Evolutionary conservation across 768 basidiomycete species (phyloP).

Genomic region (Dictyophora rubrovolvata): DNA sequence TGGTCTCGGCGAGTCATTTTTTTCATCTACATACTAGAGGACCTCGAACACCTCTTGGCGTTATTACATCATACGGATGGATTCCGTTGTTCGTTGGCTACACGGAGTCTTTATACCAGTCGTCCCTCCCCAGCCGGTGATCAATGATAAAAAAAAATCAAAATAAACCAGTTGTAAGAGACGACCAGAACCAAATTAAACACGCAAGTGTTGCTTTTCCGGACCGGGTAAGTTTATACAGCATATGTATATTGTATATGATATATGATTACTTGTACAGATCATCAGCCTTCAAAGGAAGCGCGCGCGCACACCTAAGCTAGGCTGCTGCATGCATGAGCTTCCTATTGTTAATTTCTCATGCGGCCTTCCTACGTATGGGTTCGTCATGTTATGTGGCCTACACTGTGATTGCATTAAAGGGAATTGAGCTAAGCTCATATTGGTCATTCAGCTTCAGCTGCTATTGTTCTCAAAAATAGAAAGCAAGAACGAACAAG

Average conservation of each 20-base stretch:
- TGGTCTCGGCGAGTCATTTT: background rate
- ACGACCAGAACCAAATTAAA: too few species aligned
- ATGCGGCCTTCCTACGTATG: background rate
- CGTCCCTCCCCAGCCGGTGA: background rate
- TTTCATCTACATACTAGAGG: background rate
- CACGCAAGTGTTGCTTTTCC: background rate
- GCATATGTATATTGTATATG: background rate
- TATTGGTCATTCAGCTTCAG: too few species aligned
- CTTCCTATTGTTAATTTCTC: background rate
- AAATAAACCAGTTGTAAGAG: too few species aligned
- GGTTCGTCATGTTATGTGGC: too few species aligned
- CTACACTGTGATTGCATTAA: background rate
- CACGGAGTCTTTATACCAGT: background rate
- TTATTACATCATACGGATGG: background rate
- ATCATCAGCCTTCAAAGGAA: background rate
- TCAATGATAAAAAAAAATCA: background rate
- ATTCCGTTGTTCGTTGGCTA: background rate
- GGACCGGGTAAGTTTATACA: background rate
- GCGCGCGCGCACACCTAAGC: background rate
- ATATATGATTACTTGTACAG: background rate
- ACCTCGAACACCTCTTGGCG: background rate
- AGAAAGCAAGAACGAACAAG: too few species aligned
- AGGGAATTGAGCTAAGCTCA: background rate
- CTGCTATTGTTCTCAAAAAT: too few species aligned
- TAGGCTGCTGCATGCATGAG: background rate